Base-by-base conservation (phyloP, 208 protist species). In the Acanthamoeba sp. region DNA sequence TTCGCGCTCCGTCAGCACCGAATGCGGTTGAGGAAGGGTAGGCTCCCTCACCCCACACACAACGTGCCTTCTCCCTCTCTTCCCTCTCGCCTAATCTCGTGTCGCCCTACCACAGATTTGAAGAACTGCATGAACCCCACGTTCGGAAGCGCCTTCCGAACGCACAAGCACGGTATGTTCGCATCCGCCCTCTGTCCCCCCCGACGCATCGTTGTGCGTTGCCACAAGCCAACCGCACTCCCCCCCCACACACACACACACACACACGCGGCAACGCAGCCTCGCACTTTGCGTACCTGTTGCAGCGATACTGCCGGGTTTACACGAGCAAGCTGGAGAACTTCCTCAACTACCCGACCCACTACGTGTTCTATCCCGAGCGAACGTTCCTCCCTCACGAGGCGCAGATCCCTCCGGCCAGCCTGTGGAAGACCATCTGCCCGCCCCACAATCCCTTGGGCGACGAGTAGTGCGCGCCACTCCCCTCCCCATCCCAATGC, bases 301-400 rank as follows among this genome's bases (percentile, higher is more conserved):
- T 91, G 29, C 85, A 91, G 85, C 48, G 85, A 42, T 91, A 91
- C 40, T 66, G 57, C 36, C 50, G 59, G 27, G 59, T 91, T 22
- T 91, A 91, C 40, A 91, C 85, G 22, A 76, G 57, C 85, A 91
- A 91, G 85, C 50, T 91, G 32, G 57, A 91, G 59, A 91, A 91
- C 85, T 91, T 91, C 85, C 85, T 91, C 38, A 73, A 91, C 50
- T 91, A 91, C 59, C 85, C 85, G 38, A 91, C 59, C n/a, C 57
- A 64, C 38, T 91, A 91, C 36, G 59, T 66, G 22, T 91, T 66
- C 57, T 91, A 91, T n/a, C 85, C 85, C 24, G 85, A 91, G 38
- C 50, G 85, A 45, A 76, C 85, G 42, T 91, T 91, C 48, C 78
- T 87, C 18, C 78, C 78, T 5, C 78, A 87, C 48, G 78, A 87